Percentiles rank a stretch among this genome's conserved stretches.
These are phyloP conservation scores for Fusarium secorum DNA, from an alignment of 2,329 filamentous ascomycete genomes.

Conservation along the genomic window DNA sequence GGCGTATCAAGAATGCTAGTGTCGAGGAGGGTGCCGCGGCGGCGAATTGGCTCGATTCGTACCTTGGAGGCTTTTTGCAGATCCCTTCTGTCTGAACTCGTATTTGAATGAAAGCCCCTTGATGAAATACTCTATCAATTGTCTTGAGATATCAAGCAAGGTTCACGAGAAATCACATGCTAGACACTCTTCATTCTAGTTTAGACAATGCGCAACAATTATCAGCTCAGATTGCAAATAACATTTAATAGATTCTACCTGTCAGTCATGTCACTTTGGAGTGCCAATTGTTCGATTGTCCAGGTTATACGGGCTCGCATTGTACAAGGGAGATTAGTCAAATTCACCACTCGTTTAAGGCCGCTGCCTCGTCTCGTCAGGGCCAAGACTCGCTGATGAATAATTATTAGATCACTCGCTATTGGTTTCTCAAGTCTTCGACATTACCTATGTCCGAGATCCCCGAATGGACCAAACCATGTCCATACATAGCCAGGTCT, in stretches of 20 bases:
- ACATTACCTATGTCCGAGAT: too few relatives aligned
- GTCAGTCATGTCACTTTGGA: too few relatives aligned
- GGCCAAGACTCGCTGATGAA: neutral
- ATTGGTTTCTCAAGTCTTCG: neutral
- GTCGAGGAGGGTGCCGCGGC: slow-evolving; percentile 60
- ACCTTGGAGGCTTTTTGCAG: slow-evolving; percentile 63
- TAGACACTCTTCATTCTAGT: fast-evolving
- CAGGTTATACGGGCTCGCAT: too few relatives aligned
- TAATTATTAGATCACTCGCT: neutral
- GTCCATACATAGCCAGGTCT: neutral
- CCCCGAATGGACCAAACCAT: neutral
- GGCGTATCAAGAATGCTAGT: slow-evolving; percentile 58
- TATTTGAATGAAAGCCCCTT: neutral
- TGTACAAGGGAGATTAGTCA: neutral
- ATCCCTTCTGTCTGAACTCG: slow-evolving; percentile 44
- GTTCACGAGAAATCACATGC: neutral
- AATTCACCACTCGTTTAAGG: too few relatives aligned
- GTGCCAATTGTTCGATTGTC: neutral
- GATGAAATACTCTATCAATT: too few relatives aligned
- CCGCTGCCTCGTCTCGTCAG: too few relatives aligned
- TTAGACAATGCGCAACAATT: fast-evolving
- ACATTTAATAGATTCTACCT: fast-evolving
- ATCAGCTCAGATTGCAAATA: neutral
- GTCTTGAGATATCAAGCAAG: fast-evolving
- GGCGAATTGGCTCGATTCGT: slow-evolving; percentile 61